Percentiles rank a stretch among this genome's conserved stretches.
phyloP scores from a whole-genome alignment of 768 basidiomycete species.

The Saitozyma sp. region DNA sequence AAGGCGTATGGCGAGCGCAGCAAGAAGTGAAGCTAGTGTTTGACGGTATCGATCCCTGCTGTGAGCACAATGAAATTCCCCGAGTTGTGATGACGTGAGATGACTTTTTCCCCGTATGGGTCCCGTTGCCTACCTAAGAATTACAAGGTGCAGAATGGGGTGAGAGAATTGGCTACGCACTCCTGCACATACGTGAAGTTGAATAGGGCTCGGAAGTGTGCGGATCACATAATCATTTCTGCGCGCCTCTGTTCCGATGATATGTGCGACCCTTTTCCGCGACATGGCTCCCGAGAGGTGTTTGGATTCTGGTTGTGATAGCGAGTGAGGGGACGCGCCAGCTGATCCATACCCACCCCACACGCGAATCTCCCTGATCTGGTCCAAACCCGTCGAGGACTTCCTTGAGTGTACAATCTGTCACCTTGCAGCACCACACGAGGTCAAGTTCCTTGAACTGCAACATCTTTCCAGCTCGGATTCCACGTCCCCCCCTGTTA shows the following conservation, averaged over 20 bases:
- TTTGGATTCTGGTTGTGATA: conserved; percentile 40
- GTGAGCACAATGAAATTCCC: too few relatives aligned
- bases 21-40: too few relatives aligned
- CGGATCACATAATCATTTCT: too few relatives aligned
- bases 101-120: too few relatives aligned
- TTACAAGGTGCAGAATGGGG: too few relatives aligned
- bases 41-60: too few relatives aligned
- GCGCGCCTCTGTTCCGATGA: conserved; percentile 49
- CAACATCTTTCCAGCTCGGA: conserved; percentile 47
- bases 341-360: conserved; percentile 50
- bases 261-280: conserved; percentile 46
- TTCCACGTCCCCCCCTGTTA: conserved; percentile 60
- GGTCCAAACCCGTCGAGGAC: conserved; percentile 59
- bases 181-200: too few relatives aligned
- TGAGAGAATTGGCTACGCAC: too few relatives aligned
- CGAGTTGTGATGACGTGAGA: too few relatives aligned
- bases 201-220: too few relatives aligned
- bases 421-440: conserved; percentile 78
- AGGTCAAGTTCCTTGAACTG: conserved; percentile 68
- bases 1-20: conserved; percentile 44
- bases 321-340: background rate
- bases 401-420: conserved; percentile 77
- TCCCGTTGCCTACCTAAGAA: too few relatives aligned
- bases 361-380: conserved; percentile 58
- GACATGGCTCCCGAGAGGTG: conserved; percentile 49